Percentiles rank a stretch among this genome's conserved stretches.
phyloP scores from a whole-genome alignment of 257 asterid species.

The Buddleja alternifolia region DNA sequence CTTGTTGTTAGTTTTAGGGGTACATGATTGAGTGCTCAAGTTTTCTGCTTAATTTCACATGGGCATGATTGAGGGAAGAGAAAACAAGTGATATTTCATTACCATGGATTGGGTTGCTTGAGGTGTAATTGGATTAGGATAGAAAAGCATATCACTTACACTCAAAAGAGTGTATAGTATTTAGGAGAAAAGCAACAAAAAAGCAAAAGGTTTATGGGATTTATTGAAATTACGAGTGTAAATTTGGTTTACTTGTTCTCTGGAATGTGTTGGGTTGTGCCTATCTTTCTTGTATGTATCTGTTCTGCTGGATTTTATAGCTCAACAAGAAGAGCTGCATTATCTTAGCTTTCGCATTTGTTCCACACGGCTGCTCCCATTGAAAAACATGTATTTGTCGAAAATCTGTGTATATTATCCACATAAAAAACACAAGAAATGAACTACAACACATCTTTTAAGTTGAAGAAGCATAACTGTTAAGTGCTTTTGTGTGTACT shows the following conservation, averaged over 20 bases:
- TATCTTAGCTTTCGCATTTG: constrained; percentile 3
- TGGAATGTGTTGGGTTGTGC: neutral
- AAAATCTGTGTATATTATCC: neutral
- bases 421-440: neutral
- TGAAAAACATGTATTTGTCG: neutral
- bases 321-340: neutral
- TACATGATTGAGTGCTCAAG: too few relatives aligned
- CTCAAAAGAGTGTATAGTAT: too few relatives aligned
- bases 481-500: too few relatives aligned
- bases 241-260: neutral
- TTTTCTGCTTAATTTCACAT: neutral
- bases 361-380: neutral
- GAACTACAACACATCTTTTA: neutral
- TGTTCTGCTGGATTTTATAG: neutral
- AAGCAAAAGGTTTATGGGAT: neutral
- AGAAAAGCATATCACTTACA: too few relatives aligned
- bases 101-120: too few relatives aligned
- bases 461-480: too few relatives aligned
- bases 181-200: neutral
- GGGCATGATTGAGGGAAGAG: neutral
- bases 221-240: neutral
- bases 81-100: too few relatives aligned
- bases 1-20: neutral
- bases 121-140: too few relatives aligned
- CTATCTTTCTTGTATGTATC: neutral